Evolutionary conservation across 1,284 basidiomycete genomes (phyloP).

Genomic region (Rhodotorula sp.): DNA sequence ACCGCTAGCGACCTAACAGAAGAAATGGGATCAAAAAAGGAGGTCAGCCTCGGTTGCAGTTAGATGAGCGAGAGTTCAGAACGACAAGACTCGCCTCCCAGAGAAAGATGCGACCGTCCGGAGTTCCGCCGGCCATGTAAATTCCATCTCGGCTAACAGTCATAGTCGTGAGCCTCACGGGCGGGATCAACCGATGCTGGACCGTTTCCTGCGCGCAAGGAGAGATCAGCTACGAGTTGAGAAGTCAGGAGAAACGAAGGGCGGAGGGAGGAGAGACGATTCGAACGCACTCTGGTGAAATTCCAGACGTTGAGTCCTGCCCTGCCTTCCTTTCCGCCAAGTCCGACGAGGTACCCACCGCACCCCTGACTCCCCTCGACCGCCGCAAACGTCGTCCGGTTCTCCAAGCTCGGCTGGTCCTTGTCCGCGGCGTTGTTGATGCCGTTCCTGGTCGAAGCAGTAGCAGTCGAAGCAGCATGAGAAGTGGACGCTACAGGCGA

Average conservation of each 20-base stretch:
- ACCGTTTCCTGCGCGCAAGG: slow-evolving; percentile 51
- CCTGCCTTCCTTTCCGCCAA: slow-evolving; percentile 51
- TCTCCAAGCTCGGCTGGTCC: slow-evolving; percentile 1
- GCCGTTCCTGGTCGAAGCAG: neutral
- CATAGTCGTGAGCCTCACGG: slow-evolving; percentile 80
- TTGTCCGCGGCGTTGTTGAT: neutral
- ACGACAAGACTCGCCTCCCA: slow-evolving; percentile 72
- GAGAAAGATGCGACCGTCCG: slow-evolving; percentile 82
- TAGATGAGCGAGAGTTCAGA: slow-evolving; percentile 15
- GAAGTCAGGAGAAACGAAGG: too few relatives aligned
- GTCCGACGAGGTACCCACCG: slow-evolving; percentile 50
- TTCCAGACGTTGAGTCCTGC: slow-evolving; percentile 52
- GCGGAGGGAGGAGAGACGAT: too few relatives aligned
- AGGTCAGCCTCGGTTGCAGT: neutral
- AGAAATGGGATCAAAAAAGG: slow-evolving; percentile 8
- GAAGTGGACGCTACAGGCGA: slow-evolving; percentile 45
- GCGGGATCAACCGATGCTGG: slow-evolving; percentile 77
- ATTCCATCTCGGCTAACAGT: slow-evolving; percentile 68
- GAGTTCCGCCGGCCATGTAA: slow-evolving; percentile 81
- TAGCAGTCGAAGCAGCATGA: neutral
- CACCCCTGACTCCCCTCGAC: slow-evolving; percentile 46
- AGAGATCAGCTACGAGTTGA: neutral
- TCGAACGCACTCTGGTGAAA: slow-evolving; percentile 50
- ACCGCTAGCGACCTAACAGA: slow-evolving; percentile 74
- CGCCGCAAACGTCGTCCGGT: slow-evolving; percentile 44